Base-by-base conservation (phyloP, 1,284 basidiomycete genomes). In the Tremellales sp. region DNA sequence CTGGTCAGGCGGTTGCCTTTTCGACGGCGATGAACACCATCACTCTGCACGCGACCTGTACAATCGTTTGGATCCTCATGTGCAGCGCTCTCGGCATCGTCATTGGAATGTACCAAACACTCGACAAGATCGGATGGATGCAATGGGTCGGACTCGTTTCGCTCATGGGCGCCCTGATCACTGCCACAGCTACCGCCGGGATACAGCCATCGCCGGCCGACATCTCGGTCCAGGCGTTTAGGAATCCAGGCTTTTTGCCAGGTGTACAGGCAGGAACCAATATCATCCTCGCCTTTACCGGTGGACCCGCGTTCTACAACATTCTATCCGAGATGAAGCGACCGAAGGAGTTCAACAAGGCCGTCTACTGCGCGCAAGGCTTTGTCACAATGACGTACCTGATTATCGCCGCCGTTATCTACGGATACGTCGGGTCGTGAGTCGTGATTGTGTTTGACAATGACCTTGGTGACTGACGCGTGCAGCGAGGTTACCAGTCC, bases 371-470 rank as follows among this genome's bases (percentile, higher is more conserved):
- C 17, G 50, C 52, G 17, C 64, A 68, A 50, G 46, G 59, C 8
- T 61, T 63, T 24, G 65, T 67, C 31, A 69, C 65, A 19, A 57
- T 66, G 39, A 50, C 62, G 15, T 69, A 70, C 52, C 54, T 72
- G 45, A 48, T 57, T 10, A 65, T 61, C 44, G 61, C 64, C 24
- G 53, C 67, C 25, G 56, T 65, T 43, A 62, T 68, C 35, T 64
- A 65, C 57, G 56, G 54, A 52, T 70, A 57, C 58, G 67, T 65
- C 42, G 73, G 74, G 4, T 62, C 70, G 49, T 57, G 55, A 43
- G 35, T 59, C 19, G 49, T 31, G 8, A 8, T 15, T 31, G 8
- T 31, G 10, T 15, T 15, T 8, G 29, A 31, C 46, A 23, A 45
- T 35, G 26, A 39, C 46, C 19, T 23, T 33, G n/a, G 58, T 60